A percentile compares a stretch with the other conserved stretches of the same genome.
These are phyloP conservation scores for Fusarium clavum DNA, from an alignment of 2,329 filamentous ascomycete genomes.

Conservation along the genomic window DNA sequence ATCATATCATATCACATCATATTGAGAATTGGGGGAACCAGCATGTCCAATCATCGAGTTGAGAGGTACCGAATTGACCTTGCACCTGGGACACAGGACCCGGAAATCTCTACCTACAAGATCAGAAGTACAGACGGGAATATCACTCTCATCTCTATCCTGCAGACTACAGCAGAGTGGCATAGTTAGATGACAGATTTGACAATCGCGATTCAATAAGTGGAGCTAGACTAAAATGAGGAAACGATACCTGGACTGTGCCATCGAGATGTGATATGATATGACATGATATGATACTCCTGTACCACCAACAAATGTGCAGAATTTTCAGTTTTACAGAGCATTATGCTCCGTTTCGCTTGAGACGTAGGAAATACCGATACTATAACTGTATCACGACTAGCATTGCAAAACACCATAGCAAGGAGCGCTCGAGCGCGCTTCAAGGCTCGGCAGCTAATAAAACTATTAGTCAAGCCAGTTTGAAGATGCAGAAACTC, in stretches of 20 bases:
- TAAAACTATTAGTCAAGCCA: background rate
- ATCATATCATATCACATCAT: background rate
- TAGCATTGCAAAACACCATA: background rate
- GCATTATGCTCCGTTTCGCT: background rate
- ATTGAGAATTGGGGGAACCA: background rate
- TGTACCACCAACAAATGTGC: background rate
- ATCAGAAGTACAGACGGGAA: background rate
- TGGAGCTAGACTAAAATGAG: background rate
- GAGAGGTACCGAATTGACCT: background rate
- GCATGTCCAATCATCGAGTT: background rate
- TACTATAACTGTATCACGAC: background rate
- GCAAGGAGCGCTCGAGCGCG: background rate
- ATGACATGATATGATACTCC: constrained; percentile 18
- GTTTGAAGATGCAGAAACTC: background rate
- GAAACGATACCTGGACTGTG: background rate
- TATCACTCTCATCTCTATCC: background rate
- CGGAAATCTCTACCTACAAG: background rate
- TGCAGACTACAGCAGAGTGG: background rate
- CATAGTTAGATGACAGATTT: background rate
- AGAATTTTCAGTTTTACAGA: background rate
- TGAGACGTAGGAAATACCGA: background rate
- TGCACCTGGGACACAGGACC: background rate
- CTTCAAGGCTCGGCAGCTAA: background rate
- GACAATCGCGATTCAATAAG: constrained; percentile 1
- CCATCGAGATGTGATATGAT: constrained; percentile 1